These are phyloP conservation scores for Rhytidhysteron rufulum DNA, from an alignment of 2,329 filamentous ascomycete species.

Conservation along the genomic window DNA sequence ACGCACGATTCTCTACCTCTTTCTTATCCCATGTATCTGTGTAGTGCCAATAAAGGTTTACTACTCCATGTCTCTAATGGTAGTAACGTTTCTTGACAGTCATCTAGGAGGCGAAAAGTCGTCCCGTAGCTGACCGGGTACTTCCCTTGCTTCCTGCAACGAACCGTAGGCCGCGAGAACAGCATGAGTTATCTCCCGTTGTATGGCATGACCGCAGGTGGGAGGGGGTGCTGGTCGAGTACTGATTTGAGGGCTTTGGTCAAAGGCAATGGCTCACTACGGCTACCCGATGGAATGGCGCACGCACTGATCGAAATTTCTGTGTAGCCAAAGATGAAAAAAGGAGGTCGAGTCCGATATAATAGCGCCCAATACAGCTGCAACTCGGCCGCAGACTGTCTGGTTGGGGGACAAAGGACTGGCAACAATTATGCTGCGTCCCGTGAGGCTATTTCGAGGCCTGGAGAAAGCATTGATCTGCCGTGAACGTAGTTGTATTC, in stretches of 20 bases:
- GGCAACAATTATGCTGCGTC: slow-evolving; percentile 14
- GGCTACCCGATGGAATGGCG: slow-evolving; percentile 13
- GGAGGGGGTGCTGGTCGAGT: too few relatives aligned
- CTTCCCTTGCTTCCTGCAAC: slow-evolving; percentile 18
- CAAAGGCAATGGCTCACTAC: slow-evolving; percentile 12
- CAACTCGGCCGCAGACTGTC: slow-evolving; percentile 17
- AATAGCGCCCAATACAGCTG: slow-evolving; percentile 17
- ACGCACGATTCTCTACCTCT: slow-evolving; percentile 5
- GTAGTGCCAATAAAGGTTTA: slow-evolving; percentile 8
- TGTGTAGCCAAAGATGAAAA: too few relatives aligned
- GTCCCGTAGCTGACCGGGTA: slow-evolving; percentile 10
- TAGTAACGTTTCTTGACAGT: slow-evolving; percentile 13
- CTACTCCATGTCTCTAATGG: slow-evolving; percentile 14
- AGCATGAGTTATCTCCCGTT: too few relatives aligned
- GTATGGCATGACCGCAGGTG: too few relatives aligned
- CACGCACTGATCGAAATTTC: slow-evolving; percentile 11
- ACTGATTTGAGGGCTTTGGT: slow-evolving; percentile 11
- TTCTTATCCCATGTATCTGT: slow-evolving; percentile 3
- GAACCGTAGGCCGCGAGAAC: slow-evolving; percentile 1
- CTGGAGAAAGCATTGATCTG: slow-evolving; percentile 12
- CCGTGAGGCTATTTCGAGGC: slow-evolving; percentile 18
- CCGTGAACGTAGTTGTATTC: slow-evolving; percentile 11
- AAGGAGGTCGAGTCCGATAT: slow-evolving; percentile 12
- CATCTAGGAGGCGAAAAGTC: slow-evolving; percentile 7
- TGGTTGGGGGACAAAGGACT: slow-evolving; percentile 21